Base-by-base conservation (phyloP, 2,329 filamentous ascomycete genomes). In the Neofusicoccum sp. region DNA sequence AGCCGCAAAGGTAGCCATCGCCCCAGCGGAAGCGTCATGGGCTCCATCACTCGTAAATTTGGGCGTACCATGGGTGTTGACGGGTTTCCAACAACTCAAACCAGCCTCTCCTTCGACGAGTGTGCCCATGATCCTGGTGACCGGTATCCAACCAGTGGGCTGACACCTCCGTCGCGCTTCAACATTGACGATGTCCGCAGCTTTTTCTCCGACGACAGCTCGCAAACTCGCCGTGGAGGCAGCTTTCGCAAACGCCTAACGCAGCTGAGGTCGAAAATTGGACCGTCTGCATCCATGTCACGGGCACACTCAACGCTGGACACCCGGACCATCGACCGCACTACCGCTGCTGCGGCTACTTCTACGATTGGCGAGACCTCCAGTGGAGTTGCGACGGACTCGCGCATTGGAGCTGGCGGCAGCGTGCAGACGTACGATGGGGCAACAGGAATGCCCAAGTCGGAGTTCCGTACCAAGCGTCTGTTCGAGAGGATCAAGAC, bases 71-170 rank as follows among this genome's bases (percentile, higher is more conserved):
- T 60, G 41, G 59, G 59, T 20, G 31, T 49, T 3, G 57, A 59
- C 24, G 36, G 36, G 28, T 40, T 40, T 40, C 36, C 36, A 4
- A 16, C 36, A 40, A 51, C 36, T 24, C 47, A 48, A 16, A 45
- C 38, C 12, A 45, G 40, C 41, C 30, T 54, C 4, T 53, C 48
- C 3, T 36, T 60, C 6, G 47, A 53, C 4, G 59, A 61, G 9
- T 45, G 28, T 38, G 41, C 59, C n/a, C 49, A 56, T 33, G 59
- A 61, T 24, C 59, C 59, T 30, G 79, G 79, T 41, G 79, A 81
- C 61, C 77, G 79, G 28, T 82, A 82, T 65, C 79, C 79, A 28
- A 79, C 76, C 8, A 78, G 76, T 56, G 75, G 74, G 48, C 69
- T 80, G 33, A 76, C 73, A 16, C 76, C 78, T 44, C 79, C 79